Evolutionary conservation across 257 asterid genomes (phyloP).

Genomic region (Capsicum baccatum): DNA sequence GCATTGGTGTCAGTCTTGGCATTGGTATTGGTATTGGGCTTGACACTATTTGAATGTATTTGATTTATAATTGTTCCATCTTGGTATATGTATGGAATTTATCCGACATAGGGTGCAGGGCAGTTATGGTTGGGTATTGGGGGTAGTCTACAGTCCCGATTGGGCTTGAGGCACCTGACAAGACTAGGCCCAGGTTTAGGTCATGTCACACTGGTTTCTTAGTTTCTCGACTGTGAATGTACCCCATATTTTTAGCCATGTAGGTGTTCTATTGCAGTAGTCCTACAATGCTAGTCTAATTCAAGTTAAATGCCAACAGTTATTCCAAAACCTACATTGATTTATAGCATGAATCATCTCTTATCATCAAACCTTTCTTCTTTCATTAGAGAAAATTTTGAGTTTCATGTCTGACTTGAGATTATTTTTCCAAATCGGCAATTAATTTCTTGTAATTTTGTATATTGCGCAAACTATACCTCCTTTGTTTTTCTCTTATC

Average conservation of each 20-base stretch:
- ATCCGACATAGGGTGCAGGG: too few relatives aligned
- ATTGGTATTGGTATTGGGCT: too few relatives aligned
- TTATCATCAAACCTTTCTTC: background rate
- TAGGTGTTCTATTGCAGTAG: background rate
- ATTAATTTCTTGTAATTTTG: background rate
- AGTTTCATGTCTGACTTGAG: background rate
- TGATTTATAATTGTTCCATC: too few relatives aligned
- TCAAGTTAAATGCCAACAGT: background rate
- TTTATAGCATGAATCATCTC: background rate
- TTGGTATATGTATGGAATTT: too few relatives aligned
- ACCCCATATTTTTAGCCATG: background rate
- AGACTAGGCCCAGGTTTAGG: too few relatives aligned
- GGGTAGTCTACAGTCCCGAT: too few relatives aligned
- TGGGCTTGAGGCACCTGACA: too few relatives aligned
- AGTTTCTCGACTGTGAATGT: background rate
- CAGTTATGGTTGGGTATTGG: too few relatives aligned
- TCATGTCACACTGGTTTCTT: background rate
- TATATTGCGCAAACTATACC: background rate
- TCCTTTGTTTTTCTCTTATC: background rate
- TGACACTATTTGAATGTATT: too few relatives aligned
- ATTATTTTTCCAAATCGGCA: too few relatives aligned
- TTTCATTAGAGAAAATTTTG: background rate
- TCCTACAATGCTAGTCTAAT: background rate
- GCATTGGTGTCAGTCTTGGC: too few relatives aligned
- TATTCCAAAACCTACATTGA: slow-evolving; percentile 17